A percentile compares a stretch with the other conserved stretches of the same genome.
These are phyloP conservation scores for Prunella vulgaris DNA, from an alignment of 257 asterid species.

Conservation along the genomic window DNA sequence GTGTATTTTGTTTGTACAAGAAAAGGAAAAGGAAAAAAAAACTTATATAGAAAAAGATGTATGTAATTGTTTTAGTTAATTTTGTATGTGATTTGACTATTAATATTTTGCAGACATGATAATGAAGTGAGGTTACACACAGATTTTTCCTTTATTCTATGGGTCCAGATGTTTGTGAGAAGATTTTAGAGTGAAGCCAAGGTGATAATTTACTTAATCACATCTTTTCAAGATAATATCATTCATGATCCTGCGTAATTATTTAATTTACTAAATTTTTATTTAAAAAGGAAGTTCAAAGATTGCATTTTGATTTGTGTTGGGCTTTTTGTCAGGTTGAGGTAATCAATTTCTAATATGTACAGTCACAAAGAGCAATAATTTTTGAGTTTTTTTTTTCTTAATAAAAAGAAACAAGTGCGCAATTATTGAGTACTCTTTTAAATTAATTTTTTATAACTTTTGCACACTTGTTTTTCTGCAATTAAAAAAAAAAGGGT, in stretches of 20 bases:
- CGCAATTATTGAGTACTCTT: no score
- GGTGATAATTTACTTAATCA: constrained; percentile 20
- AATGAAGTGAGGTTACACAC: constrained; percentile 28
- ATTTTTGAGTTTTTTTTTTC: no score
- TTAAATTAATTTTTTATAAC: no score
- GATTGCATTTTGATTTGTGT: constrained; percentile 15
- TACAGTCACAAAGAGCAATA: no score
- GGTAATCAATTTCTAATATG: no score
- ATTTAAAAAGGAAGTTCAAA: background rate
- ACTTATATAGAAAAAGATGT: background rate
- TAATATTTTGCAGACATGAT: constrained; percentile 26
- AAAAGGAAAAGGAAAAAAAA: background rate
- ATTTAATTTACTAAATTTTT: background rate
- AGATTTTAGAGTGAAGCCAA: background rate
- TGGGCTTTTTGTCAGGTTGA: background rate
- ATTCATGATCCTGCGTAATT: constrained; percentile 8
- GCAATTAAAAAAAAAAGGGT: no score
- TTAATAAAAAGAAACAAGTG: no score
- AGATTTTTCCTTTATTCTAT: constrained; percentile 34
- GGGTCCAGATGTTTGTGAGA: constrained; percentile 31
- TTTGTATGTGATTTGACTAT: constrained; percentile 18
- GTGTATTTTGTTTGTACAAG: background rate
- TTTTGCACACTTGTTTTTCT: no score
- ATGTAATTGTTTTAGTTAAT: background rate
- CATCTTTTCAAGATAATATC: constrained; percentile 22